Conservation (phyloP, 345 rosid genomes). For the Citrus cavaleriei region DNA sequence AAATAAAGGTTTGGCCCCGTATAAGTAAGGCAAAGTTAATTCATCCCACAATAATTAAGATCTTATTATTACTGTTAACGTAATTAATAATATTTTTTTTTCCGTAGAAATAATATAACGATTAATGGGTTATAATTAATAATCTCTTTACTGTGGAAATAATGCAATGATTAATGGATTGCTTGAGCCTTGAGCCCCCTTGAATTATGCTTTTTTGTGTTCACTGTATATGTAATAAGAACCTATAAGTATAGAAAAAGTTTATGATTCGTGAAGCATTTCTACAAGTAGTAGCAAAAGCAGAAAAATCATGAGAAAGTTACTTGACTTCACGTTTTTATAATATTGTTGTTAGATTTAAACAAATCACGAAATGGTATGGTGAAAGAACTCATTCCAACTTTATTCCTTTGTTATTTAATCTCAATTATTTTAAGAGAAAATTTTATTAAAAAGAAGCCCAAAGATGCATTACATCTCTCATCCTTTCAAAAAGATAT, state of each 20-base stretch:
- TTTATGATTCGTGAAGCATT: neutral
- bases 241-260: neutral
- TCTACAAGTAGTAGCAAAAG: neutral
- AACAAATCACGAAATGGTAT: neutral
- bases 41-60: too few relatives aligned
- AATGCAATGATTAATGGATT: too few relatives aligned
- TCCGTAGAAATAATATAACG: too few relatives aligned
- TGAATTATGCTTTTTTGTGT: too few relatives aligned
- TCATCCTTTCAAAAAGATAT: neutral
- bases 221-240: too few relatives aligned
- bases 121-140: too few relatives aligned
- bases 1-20: too few relatives aligned
- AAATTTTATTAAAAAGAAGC: neutral
- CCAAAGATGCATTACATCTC: neutral
- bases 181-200: too few relatives aligned
- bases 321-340: neutral
- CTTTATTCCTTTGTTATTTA: neutral
- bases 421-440: neutral
- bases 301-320: neutral
- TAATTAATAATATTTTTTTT: too few relatives aligned
- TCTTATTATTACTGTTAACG: too few relatives aligned
- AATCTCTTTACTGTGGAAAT: too few relatives aligned
- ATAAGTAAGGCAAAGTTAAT: too few relatives aligned
- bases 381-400: neutral
- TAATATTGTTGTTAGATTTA: neutral